Evolutionary conservation across 2,329 filamentous ascomycete species (phyloP).

Genomic region (Alternaria tenuissima): DNA sequence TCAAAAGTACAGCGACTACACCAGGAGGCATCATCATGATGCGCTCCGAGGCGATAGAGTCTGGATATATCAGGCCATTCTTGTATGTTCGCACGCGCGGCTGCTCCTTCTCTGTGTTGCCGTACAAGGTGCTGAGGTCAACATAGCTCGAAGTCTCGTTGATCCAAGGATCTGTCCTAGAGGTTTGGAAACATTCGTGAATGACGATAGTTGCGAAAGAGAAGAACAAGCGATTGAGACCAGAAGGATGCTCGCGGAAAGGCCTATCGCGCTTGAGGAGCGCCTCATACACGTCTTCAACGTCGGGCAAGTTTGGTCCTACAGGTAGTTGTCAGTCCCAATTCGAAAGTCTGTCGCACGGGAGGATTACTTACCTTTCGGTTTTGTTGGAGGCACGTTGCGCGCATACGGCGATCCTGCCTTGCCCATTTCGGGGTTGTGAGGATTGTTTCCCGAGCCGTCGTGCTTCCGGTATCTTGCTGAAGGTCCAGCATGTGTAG

Average conservation of each 20-base stretch:
- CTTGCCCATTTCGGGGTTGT: conserved; percentile 62
- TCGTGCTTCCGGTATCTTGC: conserved; percentile 53
- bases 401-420: conserved; percentile 63
- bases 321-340: not conserved
- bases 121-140: conserved; percentile 75
- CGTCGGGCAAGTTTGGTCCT: conserved; percentile 62
- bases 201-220: conserved; percentile 73
- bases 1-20: conserved; percentile 70
- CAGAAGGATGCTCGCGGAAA: conserved; percentile 71
- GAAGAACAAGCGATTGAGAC: conserved; percentile 75
- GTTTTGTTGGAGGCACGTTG: conserved; percentile 64
- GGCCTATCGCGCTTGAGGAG: conserved; percentile 66
- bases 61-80: conserved; percentile 71
- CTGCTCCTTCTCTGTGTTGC: conserved; percentile 70
- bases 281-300: conserved; percentile 70
- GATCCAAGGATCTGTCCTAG: conserved; percentile 66
- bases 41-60: conserved; percentile 72
- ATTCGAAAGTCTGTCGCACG: not conserved
- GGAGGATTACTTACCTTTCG: conserved; percentile 51
- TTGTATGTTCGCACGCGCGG: conserved; percentile 70
- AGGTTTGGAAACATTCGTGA: conserved; percentile 70
- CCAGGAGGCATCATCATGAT: conserved; percentile 72
- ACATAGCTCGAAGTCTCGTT: conserved; percentile 76
- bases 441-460: conserved; percentile 58
- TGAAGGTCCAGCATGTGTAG: conserved; percentile 57